These are phyloP conservation scores for Zangia roseola DNA, from an alignment of 768 basidiomycete species.

Conservation along the genomic window DNA sequence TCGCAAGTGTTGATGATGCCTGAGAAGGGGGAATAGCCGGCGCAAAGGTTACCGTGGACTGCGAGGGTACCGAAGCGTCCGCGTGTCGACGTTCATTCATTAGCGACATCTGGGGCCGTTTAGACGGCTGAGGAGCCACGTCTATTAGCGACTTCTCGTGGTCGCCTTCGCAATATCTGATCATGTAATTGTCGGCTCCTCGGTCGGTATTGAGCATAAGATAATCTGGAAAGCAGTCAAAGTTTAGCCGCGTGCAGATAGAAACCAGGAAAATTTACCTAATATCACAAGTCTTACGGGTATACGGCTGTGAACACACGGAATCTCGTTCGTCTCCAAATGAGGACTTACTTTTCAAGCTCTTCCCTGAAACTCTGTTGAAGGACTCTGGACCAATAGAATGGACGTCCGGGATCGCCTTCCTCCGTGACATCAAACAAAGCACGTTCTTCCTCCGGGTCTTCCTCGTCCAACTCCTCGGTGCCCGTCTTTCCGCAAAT, in stretches of 20 bases:
- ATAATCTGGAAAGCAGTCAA: constrained; percentile 53
- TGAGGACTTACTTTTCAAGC: constrained; percentile 69
- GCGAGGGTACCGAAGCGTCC: constrained; percentile 39
- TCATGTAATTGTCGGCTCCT: constrained; percentile 87
- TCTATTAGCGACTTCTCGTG: constrained; percentile 78
- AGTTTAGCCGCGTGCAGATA: neutral
- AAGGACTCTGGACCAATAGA: constrained; percentile 79
- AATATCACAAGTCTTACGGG: constrained; percentile 72
- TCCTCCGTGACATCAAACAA: constrained; percentile 67
- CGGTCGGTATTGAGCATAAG: constrained; percentile 93
- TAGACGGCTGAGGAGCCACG: constrained; percentile 71
- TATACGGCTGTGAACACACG: constrained; percentile 11
- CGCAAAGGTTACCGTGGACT: constrained; percentile 39
- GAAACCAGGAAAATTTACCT: constrained; percentile 39
- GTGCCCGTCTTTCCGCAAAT: constrained; percentile 85
- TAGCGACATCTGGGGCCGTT: constrained; percentile 64
- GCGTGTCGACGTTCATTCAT: constrained; percentile 67
- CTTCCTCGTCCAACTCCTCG: constrained; percentile 68
- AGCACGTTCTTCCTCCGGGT: constrained; percentile 71
- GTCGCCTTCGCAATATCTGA: constrained; percentile 82
- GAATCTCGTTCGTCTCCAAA: neutral
- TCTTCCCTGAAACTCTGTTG: constrained; percentile 86
- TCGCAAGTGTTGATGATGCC: constrained; percentile 34
- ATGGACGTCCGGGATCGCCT: constrained; percentile 53
- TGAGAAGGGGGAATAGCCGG: constrained; percentile 38